A percentile compares a stretch with the other conserved stretches of the same genome.
These are phyloP conservation scores for Buddleja alternifolia DNA, from an alignment of 257 asterid species.

Conservation along the genomic window DNA sequence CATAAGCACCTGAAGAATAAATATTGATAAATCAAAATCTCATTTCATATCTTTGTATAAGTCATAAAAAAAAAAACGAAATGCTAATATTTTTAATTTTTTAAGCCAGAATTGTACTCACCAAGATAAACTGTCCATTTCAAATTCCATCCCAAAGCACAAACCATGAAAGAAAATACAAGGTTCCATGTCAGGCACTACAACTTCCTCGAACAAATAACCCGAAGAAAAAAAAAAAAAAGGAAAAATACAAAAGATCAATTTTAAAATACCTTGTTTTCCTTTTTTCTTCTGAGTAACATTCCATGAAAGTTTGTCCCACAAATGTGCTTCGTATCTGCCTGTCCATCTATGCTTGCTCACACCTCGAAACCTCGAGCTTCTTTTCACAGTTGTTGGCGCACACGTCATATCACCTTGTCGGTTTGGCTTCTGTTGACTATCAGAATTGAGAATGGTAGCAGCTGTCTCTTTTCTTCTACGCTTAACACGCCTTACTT, in stretches of 20 bases:
- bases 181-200: slow-evolving; percentile 28
- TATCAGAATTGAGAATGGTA: background rate
- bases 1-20: slow-evolving; percentile 51
- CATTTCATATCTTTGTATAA: background rate
- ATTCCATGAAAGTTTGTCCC: slow-evolving; percentile 63
- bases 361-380: slow-evolving; percentile 74
- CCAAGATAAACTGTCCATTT: slow-evolving; percentile 58
- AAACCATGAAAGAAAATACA: slow-evolving; percentile 29
- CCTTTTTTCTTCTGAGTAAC: slow-evolving; percentile 60
- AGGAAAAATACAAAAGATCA: background rate
- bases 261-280: slow-evolving; percentile 43
- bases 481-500: slow-evolving; percentile 39
- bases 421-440: slow-evolving; percentile 24
- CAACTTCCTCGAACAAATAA: background rate
- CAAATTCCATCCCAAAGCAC: slow-evolving; percentile 17
- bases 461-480: slow-evolving; percentile 50
- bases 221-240: background rate
- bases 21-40: background rate
- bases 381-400: slow-evolving; percentile 63
- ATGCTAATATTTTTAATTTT: too few species aligned
- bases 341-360: slow-evolving; percentile 65
- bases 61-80: background rate
- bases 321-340: slow-evolving; percentile 59
- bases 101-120: slow-evolving; percentile 29
- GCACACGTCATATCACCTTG: slow-evolving; percentile 29